Evolutionary conservation across 2,329 filamentous ascomycete genomes (phyloP).

Genomic region (Ophioceras dolichostomum): DNA sequence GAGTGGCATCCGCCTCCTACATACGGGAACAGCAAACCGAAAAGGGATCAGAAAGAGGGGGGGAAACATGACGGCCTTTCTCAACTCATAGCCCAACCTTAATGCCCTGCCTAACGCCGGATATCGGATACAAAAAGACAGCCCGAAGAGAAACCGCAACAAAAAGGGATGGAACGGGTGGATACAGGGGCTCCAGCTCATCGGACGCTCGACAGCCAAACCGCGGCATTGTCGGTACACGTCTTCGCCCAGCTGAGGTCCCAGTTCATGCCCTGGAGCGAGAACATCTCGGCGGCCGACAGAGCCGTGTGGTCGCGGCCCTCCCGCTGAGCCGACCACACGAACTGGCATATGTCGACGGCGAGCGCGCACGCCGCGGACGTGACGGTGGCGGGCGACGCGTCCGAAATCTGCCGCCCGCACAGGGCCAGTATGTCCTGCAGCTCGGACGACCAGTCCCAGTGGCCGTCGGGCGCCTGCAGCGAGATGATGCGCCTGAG

Average conservation of each 20-base stretch:
- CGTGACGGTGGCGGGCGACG: constrained; percentile 5
- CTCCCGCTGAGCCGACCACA: constrained; percentile 10
- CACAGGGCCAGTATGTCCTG: constrained; percentile 7
- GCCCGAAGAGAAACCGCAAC: too few relatives aligned
- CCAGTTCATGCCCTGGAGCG: constrained; percentile 9
- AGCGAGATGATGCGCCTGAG: constrained; percentile 8
- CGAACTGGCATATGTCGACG: constrained; percentile 6
- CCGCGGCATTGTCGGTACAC: neutral
- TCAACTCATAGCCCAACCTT: too few relatives aligned
- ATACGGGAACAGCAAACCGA: too few relatives aligned
- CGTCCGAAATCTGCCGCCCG: constrained; percentile 3
- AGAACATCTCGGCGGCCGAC: constrained; percentile 6
- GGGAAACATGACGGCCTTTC: too few relatives aligned
- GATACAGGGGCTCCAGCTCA: too few relatives aligned
- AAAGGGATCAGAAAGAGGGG: too few relatives aligned
- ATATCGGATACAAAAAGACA: too few relatives aligned
- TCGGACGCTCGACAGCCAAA: too few relatives aligned
- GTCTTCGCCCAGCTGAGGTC: constrained; percentile 8
- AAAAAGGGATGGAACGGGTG: too few relatives aligned
- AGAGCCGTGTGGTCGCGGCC: constrained; percentile 7
- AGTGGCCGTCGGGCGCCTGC: constrained; percentile 9
- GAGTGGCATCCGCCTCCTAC: too few relatives aligned
- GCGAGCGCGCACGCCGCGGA: constrained; percentile 9
- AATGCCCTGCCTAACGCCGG: too few relatives aligned
- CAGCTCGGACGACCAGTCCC: constrained; percentile 7